Conservation (phyloP, 2,329 filamentous ascomycete genomes). For the Lecanosticta acicola region DNA sequence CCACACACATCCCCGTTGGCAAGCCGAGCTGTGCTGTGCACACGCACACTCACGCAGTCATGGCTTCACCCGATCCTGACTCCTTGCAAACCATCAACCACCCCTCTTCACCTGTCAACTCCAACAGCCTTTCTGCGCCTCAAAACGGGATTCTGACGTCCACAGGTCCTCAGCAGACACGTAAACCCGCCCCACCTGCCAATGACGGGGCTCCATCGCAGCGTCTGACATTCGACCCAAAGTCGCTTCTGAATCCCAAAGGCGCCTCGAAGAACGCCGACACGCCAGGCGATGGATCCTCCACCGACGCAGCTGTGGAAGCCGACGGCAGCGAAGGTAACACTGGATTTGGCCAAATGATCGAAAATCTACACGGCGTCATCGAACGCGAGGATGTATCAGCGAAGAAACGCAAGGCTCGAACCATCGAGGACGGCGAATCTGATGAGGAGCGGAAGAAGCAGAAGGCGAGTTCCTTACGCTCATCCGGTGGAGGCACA, state of each 20-base stretch:
- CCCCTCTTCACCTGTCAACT: background rate
- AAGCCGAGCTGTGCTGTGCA: too few species aligned
- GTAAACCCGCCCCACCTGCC: constrained; percentile 18
- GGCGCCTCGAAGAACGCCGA: constrained; percentile 9
- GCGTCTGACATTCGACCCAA: constrained; percentile 15
- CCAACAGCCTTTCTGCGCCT: constrained; percentile 12
- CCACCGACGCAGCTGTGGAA: too few species aligned
- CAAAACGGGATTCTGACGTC: constrained; percentile 9
- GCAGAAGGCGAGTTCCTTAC: constrained; percentile 41
- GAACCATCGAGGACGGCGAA: constrained; percentile 36
- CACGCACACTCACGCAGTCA: too few species aligned
- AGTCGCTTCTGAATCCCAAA: constrained; percentile 22
- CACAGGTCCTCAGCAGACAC: constrained; percentile 28
- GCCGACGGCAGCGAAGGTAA: background rate
- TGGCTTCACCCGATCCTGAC: constrained; percentile 3
- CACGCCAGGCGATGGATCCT: constrained; percentile 1
- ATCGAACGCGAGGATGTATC: constrained; percentile 58
- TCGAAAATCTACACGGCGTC: constrained; percentile 72
- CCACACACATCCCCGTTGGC: background rate
- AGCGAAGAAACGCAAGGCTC: constrained; percentile 56
- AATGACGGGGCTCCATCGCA: constrained; percentile 5
- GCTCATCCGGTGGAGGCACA: constrained; percentile 49
- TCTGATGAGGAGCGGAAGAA: constrained; percentile 34
- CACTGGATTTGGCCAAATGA: constrained; percentile 53
- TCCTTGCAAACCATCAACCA: too few species aligned